Evolutionary conservation across 306 rosid genomes (phyloP), one percentile per base, ranked within the genome.

Genomic region (Mimosa pudica): DNA sequence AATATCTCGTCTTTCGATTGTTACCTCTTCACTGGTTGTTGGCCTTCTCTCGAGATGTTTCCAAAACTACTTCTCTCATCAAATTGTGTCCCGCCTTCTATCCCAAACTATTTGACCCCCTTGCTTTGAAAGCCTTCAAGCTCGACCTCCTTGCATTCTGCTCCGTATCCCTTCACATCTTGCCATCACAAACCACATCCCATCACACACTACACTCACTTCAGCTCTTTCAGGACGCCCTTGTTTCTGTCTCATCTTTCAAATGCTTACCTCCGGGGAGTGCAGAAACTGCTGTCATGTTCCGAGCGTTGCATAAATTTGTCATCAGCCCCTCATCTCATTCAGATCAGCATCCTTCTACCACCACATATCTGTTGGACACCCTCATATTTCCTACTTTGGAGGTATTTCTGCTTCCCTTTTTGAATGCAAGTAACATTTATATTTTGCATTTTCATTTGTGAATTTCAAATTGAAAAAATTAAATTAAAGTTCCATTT

Each of bases 261-360:
- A 93, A 95, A 86, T 95, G 97, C 94, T 69, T 95, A 74, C 95
- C 94, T 67, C 93, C 96, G 0, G 83, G 80, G 82, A 95, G 98
- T 84, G 84, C 96, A 0, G 98, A 95, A 86, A 92, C 92, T 36
- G 89, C 93, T 0, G 81, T 92, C 57, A 97, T 90, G 0, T 91
- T 92, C 78, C 98, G 97, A 2, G 82, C 87, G 63, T 88, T 92
- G 80, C 91, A 83, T 70, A 92, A 86, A 85, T 92, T 95, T 87
- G 82, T 95, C 79, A 90, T 95, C 45, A 92, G 94, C 62, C 77
- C 89, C 0, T 92, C 98, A 0, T 86, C 95, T 85, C 98, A 95
- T 87, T 84, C 82, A 33, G 87, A 84, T 45, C 52, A 33, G 71
- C 91, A 92, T 85, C 92, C 90, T 79, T 88, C 94, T 49, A 80